Conservation (phyloP, 768 basidiomycete genomes). For the Boletus insuetus region DNA sequence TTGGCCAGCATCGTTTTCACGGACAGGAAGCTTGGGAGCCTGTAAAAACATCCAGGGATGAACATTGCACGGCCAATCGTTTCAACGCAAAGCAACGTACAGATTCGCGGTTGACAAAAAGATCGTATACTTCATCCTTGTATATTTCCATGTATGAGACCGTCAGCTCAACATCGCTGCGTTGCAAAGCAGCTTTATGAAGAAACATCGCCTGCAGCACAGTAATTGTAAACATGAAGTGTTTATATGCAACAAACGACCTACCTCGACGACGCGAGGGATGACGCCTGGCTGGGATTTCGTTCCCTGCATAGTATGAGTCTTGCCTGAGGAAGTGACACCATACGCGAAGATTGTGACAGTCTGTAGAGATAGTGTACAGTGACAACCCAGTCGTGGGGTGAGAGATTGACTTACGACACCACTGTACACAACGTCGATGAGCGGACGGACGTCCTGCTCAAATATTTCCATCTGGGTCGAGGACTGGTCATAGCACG, state of each 20-base stretch:
- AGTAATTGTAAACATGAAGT: background rate
- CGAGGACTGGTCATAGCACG: constrained; percentile 69
- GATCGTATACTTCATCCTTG: constrained; percentile 87
- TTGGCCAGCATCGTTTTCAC: constrained; percentile 50
- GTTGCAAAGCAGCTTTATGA: constrained; percentile 38
- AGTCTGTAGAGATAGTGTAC: constrained; percentile 43
- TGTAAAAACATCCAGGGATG: constrained; percentile 13
- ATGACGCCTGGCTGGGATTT: constrained; percentile 77
- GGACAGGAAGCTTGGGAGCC: constrained; percentile 54
- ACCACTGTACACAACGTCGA: constrained; percentile 76
- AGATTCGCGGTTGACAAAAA: constrained; percentile 69
- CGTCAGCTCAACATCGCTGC: constrained; percentile 45
- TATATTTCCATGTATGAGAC: constrained; percentile 90
- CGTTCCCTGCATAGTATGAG: constrained; percentile 89
- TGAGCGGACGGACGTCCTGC: constrained; percentile 70
- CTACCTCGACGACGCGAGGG: constrained; percentile 71
- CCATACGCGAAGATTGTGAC: constrained; percentile 90
- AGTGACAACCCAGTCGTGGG: background rate
- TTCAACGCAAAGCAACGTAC: constrained; percentile 38
- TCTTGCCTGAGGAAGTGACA: constrained; percentile 89
- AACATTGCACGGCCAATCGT: background rate
- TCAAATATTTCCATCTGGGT: constrained; percentile 77
- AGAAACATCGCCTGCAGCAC: constrained; percentile 55
- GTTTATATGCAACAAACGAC: constrained; percentile 16
- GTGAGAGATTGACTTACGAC: constrained; percentile 46